These are phyloP conservation scores for Fagopyrum homotropicum DNA, from an alignment of 148 eudicot species.

Conservation along the genomic window DNA sequence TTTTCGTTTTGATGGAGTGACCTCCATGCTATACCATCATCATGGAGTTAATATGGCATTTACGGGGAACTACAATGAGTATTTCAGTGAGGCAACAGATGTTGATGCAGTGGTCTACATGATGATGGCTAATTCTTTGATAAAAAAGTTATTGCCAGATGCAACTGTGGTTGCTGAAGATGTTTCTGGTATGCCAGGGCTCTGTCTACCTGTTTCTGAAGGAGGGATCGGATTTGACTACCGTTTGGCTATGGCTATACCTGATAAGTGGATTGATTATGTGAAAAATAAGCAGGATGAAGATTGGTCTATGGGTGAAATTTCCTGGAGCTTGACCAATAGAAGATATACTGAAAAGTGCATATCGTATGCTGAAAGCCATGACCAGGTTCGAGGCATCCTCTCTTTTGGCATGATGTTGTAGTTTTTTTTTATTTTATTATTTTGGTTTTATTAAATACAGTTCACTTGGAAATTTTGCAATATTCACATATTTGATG, in stretches of 20 bases:
- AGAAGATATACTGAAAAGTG: constrained; percentile 94
- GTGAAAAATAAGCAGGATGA: constrained; percentile 74
- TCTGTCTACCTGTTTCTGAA: constrained; percentile 72
- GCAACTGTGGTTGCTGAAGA: constrained; percentile 92
- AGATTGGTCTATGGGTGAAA: constrained; percentile 83
- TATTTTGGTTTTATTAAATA: background rate
- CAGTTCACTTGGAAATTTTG: background rate
- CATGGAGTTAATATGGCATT: constrained; percentile 81
- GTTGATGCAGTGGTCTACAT: constrained; percentile 90
- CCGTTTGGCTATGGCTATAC: constrained; percentile 96
- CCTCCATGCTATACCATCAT: constrained; percentile 96
- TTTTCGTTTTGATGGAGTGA: constrained; percentile 93
- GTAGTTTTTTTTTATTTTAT: background rate
- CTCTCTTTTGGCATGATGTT: constrained; percentile 12
- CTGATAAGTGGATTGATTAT: constrained; percentile 96
- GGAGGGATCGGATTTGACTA: constrained; percentile 93
- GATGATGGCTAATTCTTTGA: constrained; percentile 78
- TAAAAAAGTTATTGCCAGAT: constrained; percentile 61
- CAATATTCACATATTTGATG: background rate
- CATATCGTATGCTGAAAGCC: constrained; percentile 97
- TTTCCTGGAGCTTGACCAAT: constrained; percentile 70
- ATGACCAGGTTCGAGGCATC: constrained; percentile 68
- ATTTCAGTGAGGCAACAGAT: constrained; percentile 83
- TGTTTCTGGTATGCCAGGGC: constrained; percentile 99
- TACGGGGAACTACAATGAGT: constrained; percentile 72